Conservation (phyloP, 2,329 filamentous ascomycete species). For the Penicillium paneum region DNA sequence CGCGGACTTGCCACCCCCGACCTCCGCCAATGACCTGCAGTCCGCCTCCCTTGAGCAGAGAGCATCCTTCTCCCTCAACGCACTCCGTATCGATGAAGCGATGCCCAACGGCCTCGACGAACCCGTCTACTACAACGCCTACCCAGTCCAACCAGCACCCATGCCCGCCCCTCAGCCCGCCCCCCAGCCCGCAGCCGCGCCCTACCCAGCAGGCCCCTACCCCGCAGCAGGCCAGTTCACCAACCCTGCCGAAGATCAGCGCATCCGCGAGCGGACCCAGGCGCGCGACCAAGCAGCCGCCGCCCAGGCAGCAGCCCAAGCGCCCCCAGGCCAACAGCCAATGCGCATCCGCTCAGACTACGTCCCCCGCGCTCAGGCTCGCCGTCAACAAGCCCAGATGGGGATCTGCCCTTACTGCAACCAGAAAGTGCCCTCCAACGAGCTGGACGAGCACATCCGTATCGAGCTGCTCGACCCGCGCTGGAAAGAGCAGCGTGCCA, state of each 20-base stretch:
- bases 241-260: constrained; percentile 58
- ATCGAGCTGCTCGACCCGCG: constrained; percentile 91
- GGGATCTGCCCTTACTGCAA: constrained; percentile 90
- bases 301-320: constrained; percentile 73
- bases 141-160: constrained; percentile 41
- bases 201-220: constrained; percentile 27
- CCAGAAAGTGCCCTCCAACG: constrained; percentile 79
- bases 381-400: constrained; percentile 59
- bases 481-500: constrained; percentile 94
- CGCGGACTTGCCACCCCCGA: constrained; percentile 80
- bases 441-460: constrained; percentile 88
- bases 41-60: constrained; percentile 94
- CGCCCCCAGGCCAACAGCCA: constrained; percentile 53
- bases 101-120: constrained; percentile 73
- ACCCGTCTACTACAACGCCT: constrained; percentile 53
- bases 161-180: constrained; percentile 21
- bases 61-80: constrained; percentile 79
- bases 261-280: constrained; percentile 58
- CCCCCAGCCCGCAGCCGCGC: constrained; percentile 32
- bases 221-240: constrained; percentile 30
- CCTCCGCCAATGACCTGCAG: constrained; percentile 84
- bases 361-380: constrained; percentile 75
- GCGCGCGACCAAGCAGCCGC: constrained; percentile 65
- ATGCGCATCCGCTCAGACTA: constrained; percentile 96
- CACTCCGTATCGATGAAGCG: constrained; percentile 87